Evolutionary conservation across 1,284 basidiomycete genomes (phyloP).

Genomic region (Moesziomyces sp.): DNA sequence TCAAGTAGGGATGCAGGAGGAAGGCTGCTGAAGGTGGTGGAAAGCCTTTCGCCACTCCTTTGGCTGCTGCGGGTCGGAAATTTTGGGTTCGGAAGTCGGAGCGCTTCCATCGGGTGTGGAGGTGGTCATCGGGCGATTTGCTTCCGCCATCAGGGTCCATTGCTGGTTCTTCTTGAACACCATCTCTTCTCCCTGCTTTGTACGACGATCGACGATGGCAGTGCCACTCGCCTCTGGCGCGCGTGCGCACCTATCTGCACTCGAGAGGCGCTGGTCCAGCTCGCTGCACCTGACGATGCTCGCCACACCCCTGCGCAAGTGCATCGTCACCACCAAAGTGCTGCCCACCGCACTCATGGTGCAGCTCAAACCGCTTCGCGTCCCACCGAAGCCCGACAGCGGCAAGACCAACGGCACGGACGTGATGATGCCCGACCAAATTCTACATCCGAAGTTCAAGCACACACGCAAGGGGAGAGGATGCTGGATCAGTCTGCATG

Average conservation of each 20-base stretch:
- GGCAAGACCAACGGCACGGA: not conserved
- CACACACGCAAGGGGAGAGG: constrained; percentile 14
- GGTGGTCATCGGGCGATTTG: constrained; percentile 15
- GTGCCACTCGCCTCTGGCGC: constrained; percentile 3
- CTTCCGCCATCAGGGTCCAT: constrained; percentile 23
- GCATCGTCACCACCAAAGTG: constrained; percentile 28
- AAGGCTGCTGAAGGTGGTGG: constrained; percentile 27
- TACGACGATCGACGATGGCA: not conserved
- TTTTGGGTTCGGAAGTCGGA: constrained; percentile 15
- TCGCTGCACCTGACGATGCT: constrained; percentile 36
- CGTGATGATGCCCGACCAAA: constrained; percentile 22
- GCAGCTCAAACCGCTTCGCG: constrained; percentile 26
- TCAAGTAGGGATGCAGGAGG: not conserved
- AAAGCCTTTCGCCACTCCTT: constrained; percentile 7
- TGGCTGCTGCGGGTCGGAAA: constrained; percentile 1
- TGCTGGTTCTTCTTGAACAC: not conserved
- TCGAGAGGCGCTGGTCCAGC: constrained; percentile 21
- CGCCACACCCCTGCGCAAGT: constrained; percentile 22
- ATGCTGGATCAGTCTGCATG: constrained; percentile 16
- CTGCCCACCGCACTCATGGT: constrained; percentile 28
- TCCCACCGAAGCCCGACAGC: not conserved
- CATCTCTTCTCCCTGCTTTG: too few species aligned
- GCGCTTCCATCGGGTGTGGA: constrained; percentile 27
- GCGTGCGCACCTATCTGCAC: not conserved
- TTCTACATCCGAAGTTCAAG: constrained; percentile 18